Evolutionary conservation across 2,329 filamentous ascomycete genomes (phyloP).

Genomic region (Microsporum audouinii): DNA sequence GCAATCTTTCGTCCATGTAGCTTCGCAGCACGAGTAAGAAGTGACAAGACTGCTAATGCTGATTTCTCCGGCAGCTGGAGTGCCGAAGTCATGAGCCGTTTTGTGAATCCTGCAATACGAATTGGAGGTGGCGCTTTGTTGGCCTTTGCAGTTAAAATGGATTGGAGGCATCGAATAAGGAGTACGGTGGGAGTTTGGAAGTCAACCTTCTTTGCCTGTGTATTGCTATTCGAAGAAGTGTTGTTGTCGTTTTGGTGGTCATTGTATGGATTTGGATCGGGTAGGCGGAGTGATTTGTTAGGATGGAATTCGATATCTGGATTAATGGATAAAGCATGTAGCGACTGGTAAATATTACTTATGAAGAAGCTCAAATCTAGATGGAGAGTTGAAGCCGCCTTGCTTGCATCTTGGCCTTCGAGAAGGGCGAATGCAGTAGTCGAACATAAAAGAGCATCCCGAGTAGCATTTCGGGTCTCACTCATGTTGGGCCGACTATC

Average conservation of each 20-base stretch:
- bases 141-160: constrained; percentile 66
- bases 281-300: constrained; percentile 58
- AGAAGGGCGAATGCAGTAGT: constrained; percentile 95
- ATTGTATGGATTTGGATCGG: constrained; percentile 46
- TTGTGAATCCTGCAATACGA: constrained; percentile 81
- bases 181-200: constrained; percentile 90
- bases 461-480: constrained; percentile 58
- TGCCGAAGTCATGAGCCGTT: constrained; percentile 71
- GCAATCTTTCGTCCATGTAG: constrained; percentile 72
- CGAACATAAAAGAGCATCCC: constrained; percentile 84
- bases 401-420: constrained; percentile 82
- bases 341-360: constrained; percentile 77
- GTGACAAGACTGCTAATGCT: constrained; percentile 62
- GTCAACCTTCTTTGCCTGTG: constrained; percentile 64
- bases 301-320: constrained; percentile 74
- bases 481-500: constrained; percentile 22
- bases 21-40: constrained; percentile 67
- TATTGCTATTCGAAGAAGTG: constrained; percentile 23
- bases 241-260: constrained; percentile 15
- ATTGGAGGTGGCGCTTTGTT: constrained; percentile 65
- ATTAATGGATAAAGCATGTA: constrained; percentile 67
- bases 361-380: constrained; percentile 94
- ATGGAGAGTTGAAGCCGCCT: constrained; percentile 66
- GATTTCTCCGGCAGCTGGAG: constrained; percentile 89
- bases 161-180: constrained; percentile 73